Base-by-base conservation (phyloP, 2,329 filamentous ascomycete species). In the Fusarium sp. region DNA sequence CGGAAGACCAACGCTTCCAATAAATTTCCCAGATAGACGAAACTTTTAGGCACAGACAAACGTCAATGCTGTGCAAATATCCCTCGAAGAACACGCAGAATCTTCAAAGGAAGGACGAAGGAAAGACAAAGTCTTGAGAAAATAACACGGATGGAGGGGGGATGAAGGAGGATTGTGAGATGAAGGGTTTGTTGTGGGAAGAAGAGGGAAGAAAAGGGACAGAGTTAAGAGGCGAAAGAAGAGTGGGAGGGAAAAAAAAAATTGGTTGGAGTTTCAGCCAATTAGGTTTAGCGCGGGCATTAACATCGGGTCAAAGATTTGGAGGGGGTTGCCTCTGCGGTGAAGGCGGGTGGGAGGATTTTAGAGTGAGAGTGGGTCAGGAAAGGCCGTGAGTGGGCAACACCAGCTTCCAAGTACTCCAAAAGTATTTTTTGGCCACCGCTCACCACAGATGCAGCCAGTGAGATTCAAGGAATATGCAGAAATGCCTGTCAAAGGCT, bases 21-120 rank as follows among this genome's bases (percentile, higher is more conserved):
- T 71, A 71, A 75, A 74, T 74, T 78, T 73, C 76, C 75, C 70
- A 63, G 49, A 72, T 76, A 61, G 69, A 79, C 77, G 78, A 51
- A 78, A 78, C 67, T 70, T 74, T 77, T 64, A 34, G 63, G 73
- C 72, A 77, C 74, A 70, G 71, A 73, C 66, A 72, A 72, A 69
- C 70, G 74, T 73, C 64, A 75, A 74, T 78, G 69, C 76, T 75
- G 72, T 74, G 62, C 72, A 65, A 75, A 75, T 73, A 71, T 79
- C 77, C 80, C 77, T 80, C 77, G 77, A 81, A 81, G 79, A 81
- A 80, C 77, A 77, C 75, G 75, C 79, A 79, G 77, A 80, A 80
- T 80, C 79, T 82, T 82, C 80, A 82, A 83, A 83, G 81, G 79
- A 83, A 80, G 78, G 78, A 82, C 79, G 77, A 83, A 81, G 76